Conservation (phyloP, 257 asterid species). For the Salvia miltiorrhiza region DNA sequence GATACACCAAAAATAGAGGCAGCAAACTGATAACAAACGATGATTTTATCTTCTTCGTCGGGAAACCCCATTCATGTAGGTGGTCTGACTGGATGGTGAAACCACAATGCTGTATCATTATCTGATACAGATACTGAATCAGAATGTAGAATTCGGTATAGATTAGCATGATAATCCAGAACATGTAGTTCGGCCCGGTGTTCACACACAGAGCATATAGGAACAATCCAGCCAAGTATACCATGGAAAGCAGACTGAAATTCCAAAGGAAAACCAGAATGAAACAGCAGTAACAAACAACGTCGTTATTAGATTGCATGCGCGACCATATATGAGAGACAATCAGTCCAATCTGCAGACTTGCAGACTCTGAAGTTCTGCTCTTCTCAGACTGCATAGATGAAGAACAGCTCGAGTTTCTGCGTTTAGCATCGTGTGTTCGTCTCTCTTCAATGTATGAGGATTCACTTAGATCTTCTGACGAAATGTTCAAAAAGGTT, state of each 20-base stretch:
- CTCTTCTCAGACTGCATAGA: conserved; percentile 78
- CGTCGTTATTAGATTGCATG: conserved; percentile 84
- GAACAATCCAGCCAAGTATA: conserved; percentile 79
- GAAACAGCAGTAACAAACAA: conserved; percentile 92
- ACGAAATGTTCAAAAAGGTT: conserved; percentile 74
- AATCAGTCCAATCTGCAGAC: conserved; percentile 76
- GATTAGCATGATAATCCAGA: conserved; percentile 92
- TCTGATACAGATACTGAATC: conserved; percentile 87
- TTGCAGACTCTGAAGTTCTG: conserved; percentile 62
- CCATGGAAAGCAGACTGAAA: conserved; percentile 94
- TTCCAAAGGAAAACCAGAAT: conserved; percentile 90
- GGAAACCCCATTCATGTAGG: conserved; percentile 79
- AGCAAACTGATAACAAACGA: conserved; percentile 82
- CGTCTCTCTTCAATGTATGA: conserved; percentile 41
- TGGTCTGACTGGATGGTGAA: conserved; percentile 64
- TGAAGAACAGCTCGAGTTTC: conserved; percentile 43
- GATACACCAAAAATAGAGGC: conserved; percentile 83
- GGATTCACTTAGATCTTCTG: conserved; percentile 69
- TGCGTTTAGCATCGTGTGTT: conserved; percentile 23
- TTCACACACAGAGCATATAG: conserved; percentile 89
- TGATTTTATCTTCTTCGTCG: conserved; percentile 69
- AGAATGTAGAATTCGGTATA: conserved; percentile 80
- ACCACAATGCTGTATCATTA: conserved; percentile 91
- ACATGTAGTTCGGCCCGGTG: conserved; percentile 84
- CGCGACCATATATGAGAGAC: conserved; percentile 82